phyloP scores from a whole-genome alignment of 169 alveolate genomes.

The Plasmodium knowlesi region DNA sequence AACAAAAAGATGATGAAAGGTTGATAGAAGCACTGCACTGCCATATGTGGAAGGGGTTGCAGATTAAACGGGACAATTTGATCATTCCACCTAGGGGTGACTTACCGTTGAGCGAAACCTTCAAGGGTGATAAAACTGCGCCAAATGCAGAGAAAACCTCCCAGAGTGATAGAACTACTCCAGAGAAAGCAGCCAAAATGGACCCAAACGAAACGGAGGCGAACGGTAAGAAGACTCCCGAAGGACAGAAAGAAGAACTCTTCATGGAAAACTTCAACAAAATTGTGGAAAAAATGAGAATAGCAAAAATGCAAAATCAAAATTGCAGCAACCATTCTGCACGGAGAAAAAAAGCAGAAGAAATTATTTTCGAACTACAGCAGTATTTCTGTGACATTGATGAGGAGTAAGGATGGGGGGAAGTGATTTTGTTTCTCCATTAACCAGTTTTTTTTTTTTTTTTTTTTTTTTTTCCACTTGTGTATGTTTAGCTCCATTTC shows the following conservation, averaged over 20 bases:
- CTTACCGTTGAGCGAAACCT: background rate
- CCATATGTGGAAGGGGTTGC: slow-evolving; percentile 65
- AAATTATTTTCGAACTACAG: slow-evolving; percentile 33
- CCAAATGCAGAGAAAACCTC: background rate
- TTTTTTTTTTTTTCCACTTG: background rate
- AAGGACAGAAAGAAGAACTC: slow-evolving; percentile 3
- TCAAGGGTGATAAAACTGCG: background rate
- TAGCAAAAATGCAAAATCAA: slow-evolving; percentile 55
- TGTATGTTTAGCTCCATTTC: background rate
- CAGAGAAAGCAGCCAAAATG: background rate
- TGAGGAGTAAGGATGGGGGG: slow-evolving; percentile 13
- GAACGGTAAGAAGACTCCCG: background rate
- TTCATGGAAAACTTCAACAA: slow-evolving; percentile 65
- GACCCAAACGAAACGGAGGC: background rate
- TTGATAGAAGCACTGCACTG: slow-evolving; percentile 65
- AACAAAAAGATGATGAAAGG: slow-evolving; percentile 43
- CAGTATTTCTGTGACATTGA: slow-evolving; percentile 62
- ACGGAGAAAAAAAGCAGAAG: slow-evolving; percentile 68
- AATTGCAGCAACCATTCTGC: slow-evolving; percentile 27
- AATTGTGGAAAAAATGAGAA: slow-evolving; percentile 58
- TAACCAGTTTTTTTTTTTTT: background rate
- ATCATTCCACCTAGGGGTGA: slow-evolving; percentile 4
- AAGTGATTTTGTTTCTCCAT: background rate
- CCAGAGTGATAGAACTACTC: background rate
- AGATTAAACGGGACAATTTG: slow-evolving; percentile 7